Percentiles rank a stretch among this genome's conserved stretches.
Evolutionary conservation across 331 rosid genomes (phyloP).

Genomic region (Arachis monticola): DNA sequence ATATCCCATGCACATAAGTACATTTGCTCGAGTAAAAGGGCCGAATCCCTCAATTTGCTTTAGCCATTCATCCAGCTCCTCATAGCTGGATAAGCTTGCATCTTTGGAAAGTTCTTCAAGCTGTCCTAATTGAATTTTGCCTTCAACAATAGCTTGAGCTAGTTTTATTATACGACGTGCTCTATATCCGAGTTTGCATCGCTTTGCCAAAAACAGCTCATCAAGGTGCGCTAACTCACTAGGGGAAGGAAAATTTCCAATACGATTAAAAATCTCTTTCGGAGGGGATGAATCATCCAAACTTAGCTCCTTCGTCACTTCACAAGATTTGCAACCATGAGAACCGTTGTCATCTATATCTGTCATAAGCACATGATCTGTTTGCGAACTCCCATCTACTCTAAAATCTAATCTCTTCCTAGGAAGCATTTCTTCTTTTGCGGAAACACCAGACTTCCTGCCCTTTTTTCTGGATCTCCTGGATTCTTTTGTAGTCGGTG

Average conservation of each 20-base stretch:
- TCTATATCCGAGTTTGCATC: constrained; percentile 64
- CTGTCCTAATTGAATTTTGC: constrained; percentile 44
- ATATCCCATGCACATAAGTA: constrained; percentile 62
- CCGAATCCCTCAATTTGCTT: constrained; percentile 62
- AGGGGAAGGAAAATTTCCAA: constrained; percentile 60
- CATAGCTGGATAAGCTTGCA: constrained; percentile 43
- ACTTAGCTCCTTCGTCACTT: not conserved
- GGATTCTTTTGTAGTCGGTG: constrained; percentile 48
- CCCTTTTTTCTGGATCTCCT: constrained; percentile 29
- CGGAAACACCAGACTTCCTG: constrained; percentile 9
- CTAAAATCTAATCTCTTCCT: constrained; percentile 37
- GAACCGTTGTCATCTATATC: constrained; percentile 21
- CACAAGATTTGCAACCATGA: constrained; percentile 20
- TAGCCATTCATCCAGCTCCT: constrained; percentile 42
- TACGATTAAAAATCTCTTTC: constrained; percentile 14
- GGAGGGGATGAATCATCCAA: constrained; percentile 16
- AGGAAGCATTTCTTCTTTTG: constrained; percentile 3
- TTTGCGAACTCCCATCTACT: constrained; percentile 18
- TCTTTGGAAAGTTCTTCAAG: constrained; percentile 51
- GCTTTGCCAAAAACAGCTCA: constrained; percentile 44
- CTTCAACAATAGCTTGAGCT: constrained; percentile 50
- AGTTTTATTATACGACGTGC: constrained; percentile 53
- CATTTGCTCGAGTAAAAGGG: constrained; percentile 58
- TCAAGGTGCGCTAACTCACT: constrained; percentile 52
- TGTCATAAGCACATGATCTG: constrained; percentile 10